Percentiles rank a stretch among this genome's conserved stretches.
Evolutionary conservation across 208 protist genomes (phyloP).

Genomic region (Plasmodiophora brassicae): DNA sequence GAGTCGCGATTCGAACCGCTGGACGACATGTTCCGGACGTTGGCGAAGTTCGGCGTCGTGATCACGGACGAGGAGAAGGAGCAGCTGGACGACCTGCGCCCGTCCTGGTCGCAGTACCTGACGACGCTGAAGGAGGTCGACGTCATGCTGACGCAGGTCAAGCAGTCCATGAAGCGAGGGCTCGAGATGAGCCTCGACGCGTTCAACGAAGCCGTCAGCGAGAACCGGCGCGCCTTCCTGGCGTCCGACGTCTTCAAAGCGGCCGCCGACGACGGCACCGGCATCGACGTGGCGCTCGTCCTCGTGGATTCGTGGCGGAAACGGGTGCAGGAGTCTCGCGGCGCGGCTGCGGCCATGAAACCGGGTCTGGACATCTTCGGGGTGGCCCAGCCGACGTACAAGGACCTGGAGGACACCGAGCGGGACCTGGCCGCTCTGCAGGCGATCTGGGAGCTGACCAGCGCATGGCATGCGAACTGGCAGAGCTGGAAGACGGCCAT

Average conservation of each 20-base stretch:
- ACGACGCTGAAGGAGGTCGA: conserved; percentile 69
- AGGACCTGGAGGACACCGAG: conserved; percentile 77
- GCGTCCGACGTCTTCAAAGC: conserved; percentile 55
- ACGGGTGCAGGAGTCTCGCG: conserved; percentile 66
- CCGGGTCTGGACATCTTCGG: conserved; percentile 88
- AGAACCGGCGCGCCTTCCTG: conserved; percentile 32
- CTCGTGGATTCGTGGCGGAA: conserved; percentile 70
- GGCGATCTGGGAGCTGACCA: conserved; percentile 78
- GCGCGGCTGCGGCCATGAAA: conserved; percentile 70
- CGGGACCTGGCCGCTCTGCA: conserved; percentile 74
- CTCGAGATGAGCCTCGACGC: conserved; percentile 29
- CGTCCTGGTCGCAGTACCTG: conserved; percentile 78
- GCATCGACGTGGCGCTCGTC: conserved; percentile 70
- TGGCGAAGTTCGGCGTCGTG: conserved; percentile 85
- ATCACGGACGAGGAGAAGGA: conserved; percentile 77
- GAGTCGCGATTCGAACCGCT: conserved; percentile 79
- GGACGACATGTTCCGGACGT: conserved; percentile 55
- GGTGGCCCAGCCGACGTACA: conserved; percentile 78
- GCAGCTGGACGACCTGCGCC: conserved; percentile 73
- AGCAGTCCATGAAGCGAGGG: conserved; percentile 80
- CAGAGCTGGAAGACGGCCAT: conserved; percentile 75
- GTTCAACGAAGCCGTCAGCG: conserved; percentile 27
- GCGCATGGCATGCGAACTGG: conserved; percentile 79
- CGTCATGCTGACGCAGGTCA: conserved; percentile 80
- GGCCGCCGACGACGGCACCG: conserved; percentile 66